Evolutionary conservation across 148 eudicot species (phyloP), one percentile per base, ranked within the genome.

Genomic region (Talinum fruticosum): DNA sequence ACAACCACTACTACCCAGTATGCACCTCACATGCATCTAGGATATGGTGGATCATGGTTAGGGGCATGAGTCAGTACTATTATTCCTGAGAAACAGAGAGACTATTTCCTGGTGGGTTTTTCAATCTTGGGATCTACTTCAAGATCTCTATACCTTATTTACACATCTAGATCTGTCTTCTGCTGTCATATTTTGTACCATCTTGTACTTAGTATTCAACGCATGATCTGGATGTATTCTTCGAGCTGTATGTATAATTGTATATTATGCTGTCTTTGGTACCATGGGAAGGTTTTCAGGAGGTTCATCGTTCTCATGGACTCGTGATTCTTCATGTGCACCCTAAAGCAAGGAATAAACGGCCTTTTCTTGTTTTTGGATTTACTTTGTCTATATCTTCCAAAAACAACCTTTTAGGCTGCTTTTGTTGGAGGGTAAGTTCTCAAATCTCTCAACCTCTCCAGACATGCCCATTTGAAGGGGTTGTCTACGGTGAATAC

Each of bases 161-260:
- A 21, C 21, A 32, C 36, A 44, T 76, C 41, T 12, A 75, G 75
- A 37, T 34, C 41, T 78, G 71, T 61, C 71, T 70, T 70, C 74
- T 41, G 59, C 6, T 15, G 21, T 35, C 57, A 51, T 23, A 26
- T 38, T 69, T 44, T 36, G 19, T 24, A 16, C 15, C 8, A 18
- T 78, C 54, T 21, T 78, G 75, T 37, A 70, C 47, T 41, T 24
- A 64, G 66, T 67, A 34, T 69, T 67, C 45, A 36, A 77, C 29
- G 32, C 71, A 68, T 54, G 28, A 77, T 69, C 51, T 51, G 73
- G 62, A 18, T 38, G 72, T 69, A 51, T 23, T 14, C 37, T 62
- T 59, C 21, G 29, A 3, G 61, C 24, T 21, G 69, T 13, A 59
- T 59, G 38, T 21, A 26, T n/a, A 2, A 8, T 47, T 41, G 10